Evolutionary conservation across 2,329 filamentous ascomycete species (phyloP).

Genomic region (Fusarium annulatum): DNA sequence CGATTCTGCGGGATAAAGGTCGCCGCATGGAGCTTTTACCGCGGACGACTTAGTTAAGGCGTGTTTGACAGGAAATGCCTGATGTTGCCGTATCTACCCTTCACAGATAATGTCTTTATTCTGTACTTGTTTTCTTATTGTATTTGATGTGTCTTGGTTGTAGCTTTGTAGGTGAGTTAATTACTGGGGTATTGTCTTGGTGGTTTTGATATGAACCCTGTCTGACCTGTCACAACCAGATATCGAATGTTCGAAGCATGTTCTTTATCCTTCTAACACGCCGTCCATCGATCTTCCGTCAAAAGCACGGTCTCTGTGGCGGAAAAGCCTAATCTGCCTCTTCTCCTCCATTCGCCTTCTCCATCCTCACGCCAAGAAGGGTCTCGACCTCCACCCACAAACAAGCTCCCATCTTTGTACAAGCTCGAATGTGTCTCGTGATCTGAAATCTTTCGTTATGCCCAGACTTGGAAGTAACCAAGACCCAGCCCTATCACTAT

Average conservation of each 20-base stretch:
- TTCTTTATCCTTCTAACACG: slow-evolving; percentile 25
- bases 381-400: slow-evolving; percentile 28
- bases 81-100: slow-evolving; percentile 13
- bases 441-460: background rate
- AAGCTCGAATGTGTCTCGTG: slow-evolving; percentile 21
- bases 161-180: background rate
- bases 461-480: background rate
- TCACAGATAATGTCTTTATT: background rate
- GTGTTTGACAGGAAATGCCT: slow-evolving; percentile 13
- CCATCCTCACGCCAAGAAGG: slow-evolving; percentile 29
- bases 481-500: background rate
- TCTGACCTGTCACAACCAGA: background rate
- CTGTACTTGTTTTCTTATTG: background rate
- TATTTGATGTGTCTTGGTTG: background rate
- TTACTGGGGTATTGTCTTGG: background rate
- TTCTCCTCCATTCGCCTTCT: slow-evolving; percentile 25
- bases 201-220: background rate
- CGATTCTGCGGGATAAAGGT: slow-evolving; percentile 41
- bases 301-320: slow-evolving; percentile 16
- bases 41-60: background rate
- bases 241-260: slow-evolving; percentile 41
- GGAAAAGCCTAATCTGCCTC: slow-evolving; percentile 18
- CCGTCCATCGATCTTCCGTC: slow-evolving; percentile 9
- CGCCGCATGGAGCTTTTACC: slow-evolving; percentile 18
- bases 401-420: slow-evolving; percentile 25